Base-by-base conservation (phyloP, 148 eudicot genomes). In the Nepenthes gracilis region DNA sequence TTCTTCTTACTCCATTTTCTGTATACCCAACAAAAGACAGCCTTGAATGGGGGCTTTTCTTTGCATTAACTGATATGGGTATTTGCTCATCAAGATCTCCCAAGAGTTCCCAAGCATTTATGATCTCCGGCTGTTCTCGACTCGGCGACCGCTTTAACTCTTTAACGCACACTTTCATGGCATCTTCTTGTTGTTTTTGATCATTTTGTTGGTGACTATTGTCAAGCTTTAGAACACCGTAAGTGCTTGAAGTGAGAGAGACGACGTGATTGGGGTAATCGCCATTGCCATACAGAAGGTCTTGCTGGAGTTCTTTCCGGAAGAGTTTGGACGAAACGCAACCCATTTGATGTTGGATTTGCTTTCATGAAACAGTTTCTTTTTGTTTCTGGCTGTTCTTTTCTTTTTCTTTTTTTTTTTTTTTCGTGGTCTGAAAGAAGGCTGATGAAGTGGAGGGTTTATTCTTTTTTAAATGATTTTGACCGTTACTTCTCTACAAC, bases 21-120 rank as follows among this genome's bases (percentile, higher is more conserved):
- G 64, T 63, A 54, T 68, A 58, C 68, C 78, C 84, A 65, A 61
- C 72, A 35, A 70, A 56, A 52, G 75, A 70, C 57, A 59, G 57
- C 43, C 56, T 36, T 45, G 80, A 43, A 40, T 74, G 78, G 2
- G 85, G 85, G 68, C 86, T 84, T 38, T 63, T 78, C 77, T 78
- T 78, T 7, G 57, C 47, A 14, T 23, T 47, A 69, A 36, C 45
- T 35, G 78, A 61, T n/a, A 9, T 48, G 9, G 75, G 71, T 0
- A 34, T 5, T 60, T 59, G 80, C 0, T 88, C 96, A 58, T 88
- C 96, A 49, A 92, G 86, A 61, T 78, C 98, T 45, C 77, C 78
- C 98, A 92, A 88, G 2, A 92, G 75, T 64, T 88, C 98, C 90
- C 88, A 81, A 37, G 98, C 73, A 51, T 92, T 80, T 15, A 92